These are phyloP conservation scores for Myotisia sp. DNA, from an alignment of 2,329 filamentous ascomycete species.

Conservation along the genomic window DNA sequence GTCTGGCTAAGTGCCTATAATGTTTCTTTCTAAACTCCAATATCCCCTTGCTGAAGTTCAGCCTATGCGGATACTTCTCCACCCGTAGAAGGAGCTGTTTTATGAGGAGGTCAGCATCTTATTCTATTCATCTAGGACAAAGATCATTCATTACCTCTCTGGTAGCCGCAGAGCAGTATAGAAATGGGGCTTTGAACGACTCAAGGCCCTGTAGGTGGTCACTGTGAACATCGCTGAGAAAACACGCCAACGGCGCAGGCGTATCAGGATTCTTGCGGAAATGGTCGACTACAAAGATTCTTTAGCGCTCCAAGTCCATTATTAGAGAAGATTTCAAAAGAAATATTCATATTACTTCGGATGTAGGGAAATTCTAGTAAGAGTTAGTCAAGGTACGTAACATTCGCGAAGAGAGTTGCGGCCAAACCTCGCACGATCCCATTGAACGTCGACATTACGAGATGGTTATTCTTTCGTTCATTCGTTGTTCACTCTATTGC, in stretches of 20 bases:
- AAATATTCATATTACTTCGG: conserved; percentile 10
- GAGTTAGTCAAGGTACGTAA: conserved; percentile 2
- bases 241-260: conserved; percentile 60
- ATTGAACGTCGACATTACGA: conserved; percentile 22
- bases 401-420: neutral
- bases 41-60: conserved; percentile 67
- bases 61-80: conserved; percentile 62
- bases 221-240: conserved; percentile 83
- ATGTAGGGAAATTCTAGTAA: conserved; percentile 13
- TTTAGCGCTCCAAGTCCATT: neutral
- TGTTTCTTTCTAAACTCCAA: conserved; percentile 59
- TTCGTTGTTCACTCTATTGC: neutral
- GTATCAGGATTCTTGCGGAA: conserved; percentile 48
- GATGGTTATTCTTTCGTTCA: too few relatives aligned
- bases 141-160: conserved; percentile 39
- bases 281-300: conserved; percentile 51
- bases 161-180: conserved; percentile 81
- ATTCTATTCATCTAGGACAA: conserved; percentile 5
- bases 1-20: conserved; percentile 58
- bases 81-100: conserved; percentile 55
- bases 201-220: conserved; percentile 78
- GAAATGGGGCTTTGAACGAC: conserved; percentile 59
- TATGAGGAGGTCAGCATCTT: too few relatives aligned
- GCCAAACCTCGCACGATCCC: conserved; percentile 19
- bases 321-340: neutral